A percentile compares a stretch with the other conserved stretches of the same genome.
These are phyloP conservation scores for Adansonia gregorii DNA, from an alignment of 441 rosid species.

Conservation along the genomic window DNA sequence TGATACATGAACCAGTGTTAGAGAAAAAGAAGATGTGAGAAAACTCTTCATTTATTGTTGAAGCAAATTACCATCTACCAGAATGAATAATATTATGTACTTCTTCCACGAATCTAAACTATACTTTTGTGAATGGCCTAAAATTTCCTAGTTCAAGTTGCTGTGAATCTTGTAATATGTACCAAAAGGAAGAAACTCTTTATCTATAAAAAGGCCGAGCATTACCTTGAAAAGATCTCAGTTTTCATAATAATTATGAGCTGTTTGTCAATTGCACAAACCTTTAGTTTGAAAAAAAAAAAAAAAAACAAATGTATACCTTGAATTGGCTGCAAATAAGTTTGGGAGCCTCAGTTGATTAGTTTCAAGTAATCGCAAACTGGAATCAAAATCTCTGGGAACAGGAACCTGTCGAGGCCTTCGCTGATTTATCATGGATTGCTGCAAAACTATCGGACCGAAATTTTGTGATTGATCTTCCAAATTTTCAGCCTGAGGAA, in stretches of 20 bases:
- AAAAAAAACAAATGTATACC: slow-evolving; percentile 26
- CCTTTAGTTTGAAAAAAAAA: neutral
- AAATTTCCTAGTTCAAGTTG: slow-evolving; percentile 16
- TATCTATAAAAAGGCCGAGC: neutral
- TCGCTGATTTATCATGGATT: slow-evolving; percentile 19
- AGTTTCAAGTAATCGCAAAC: slow-evolving; percentile 6
- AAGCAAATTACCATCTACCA: neutral
- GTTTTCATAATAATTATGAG: neutral
- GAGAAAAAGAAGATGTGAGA: neutral
- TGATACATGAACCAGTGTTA: slow-evolving; percentile 26
- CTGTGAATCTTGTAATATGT: neutral
- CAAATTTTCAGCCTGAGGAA: slow-evolving; percentile 27
- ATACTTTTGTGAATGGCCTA: neutral
- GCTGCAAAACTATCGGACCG: slow-evolving; percentile 8
- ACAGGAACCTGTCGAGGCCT: slow-evolving; percentile 26
- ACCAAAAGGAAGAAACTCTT: slow-evolving; percentile 2
- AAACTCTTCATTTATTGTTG: neutral
- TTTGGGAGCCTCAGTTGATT: slow-evolving; percentile 25
- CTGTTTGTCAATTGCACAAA: slow-evolving; percentile 4
- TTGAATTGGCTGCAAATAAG: slow-evolving; percentile 25
- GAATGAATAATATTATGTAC: neutral
- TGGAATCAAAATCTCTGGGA: slow-evolving; percentile 24
- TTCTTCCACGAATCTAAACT: neutral
- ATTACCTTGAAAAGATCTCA: neutral
- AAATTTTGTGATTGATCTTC: slow-evolving; percentile 26